These are phyloP conservation scores for Claviceps sp. DNA, from an alignment of 2,329 filamentous ascomycete genomes.

Conservation along the genomic window DNA sequence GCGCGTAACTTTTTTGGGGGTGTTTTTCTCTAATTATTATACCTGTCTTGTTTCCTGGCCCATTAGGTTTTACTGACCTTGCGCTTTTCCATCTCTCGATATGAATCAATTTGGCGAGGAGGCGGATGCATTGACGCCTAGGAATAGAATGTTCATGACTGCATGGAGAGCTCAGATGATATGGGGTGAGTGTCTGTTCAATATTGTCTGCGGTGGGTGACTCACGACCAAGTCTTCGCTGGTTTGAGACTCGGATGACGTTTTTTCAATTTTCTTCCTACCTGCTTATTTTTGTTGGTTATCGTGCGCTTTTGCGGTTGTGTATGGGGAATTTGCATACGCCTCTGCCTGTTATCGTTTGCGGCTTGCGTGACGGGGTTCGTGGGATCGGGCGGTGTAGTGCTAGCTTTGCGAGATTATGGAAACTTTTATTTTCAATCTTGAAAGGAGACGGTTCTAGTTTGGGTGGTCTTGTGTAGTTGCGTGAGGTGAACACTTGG, in stretches of 20 bases:
- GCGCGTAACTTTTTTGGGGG: not conserved
- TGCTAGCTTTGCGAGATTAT: not conserved
- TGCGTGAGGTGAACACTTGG: no score
- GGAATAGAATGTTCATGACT: conserved; percentile 1
- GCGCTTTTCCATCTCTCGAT: not conserved
- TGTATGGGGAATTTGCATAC: not conserved
- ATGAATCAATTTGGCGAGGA: not conserved
- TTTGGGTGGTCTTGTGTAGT: no score
- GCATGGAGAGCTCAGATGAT: not conserved
- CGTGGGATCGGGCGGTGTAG: not conserved
- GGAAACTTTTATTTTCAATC: not conserved
- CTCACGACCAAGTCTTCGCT: not conserved
- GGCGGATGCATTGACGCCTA: not conserved
- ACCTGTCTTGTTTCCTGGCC: not conserved
- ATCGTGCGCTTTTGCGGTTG: not conserved
- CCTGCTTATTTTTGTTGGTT: not conserved
- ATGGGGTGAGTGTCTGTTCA: not conserved
- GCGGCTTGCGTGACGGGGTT: not conserved
- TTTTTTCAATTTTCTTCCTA: not conserved
- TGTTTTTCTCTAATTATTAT: not conserved
- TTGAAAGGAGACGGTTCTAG: no score
- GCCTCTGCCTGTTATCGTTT: not conserved
- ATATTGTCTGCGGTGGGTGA: not conserved
- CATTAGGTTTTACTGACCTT: not conserved
- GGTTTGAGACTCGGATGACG: not conserved